These are phyloP conservation scores for Chenopodium quinoa DNA, from an alignment of 148 eudicot species.

Conservation along the genomic window DNA sequence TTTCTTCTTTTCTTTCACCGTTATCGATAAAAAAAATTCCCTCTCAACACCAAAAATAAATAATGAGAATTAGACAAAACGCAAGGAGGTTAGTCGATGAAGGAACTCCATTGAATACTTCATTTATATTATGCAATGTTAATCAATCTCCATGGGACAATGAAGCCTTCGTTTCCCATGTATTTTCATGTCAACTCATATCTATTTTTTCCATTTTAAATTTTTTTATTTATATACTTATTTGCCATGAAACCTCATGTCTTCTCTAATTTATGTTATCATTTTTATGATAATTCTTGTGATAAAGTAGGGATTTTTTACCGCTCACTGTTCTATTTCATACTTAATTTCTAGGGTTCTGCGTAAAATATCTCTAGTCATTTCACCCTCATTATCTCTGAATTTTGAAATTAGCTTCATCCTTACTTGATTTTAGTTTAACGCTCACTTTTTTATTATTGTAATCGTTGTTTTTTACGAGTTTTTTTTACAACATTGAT, in stretches of 20 bases:
- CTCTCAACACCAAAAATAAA: background rate
- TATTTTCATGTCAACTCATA: background rate
- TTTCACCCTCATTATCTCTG: background rate
- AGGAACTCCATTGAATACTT: background rate
- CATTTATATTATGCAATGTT: background rate
- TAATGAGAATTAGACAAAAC: constrained; percentile 12
- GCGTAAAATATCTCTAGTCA: background rate
- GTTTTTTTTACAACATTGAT: background rate
- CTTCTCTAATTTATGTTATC: too few relatives aligned
- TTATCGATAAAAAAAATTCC: background rate
- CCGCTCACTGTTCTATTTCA: too few relatives aligned
- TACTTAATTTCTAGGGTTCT: background rate
- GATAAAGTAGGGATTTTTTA: background rate
- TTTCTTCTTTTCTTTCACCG: background rate
- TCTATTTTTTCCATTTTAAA: background rate
- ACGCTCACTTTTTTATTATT: background rate
- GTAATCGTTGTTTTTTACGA: background rate
- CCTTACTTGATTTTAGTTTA: background rate
- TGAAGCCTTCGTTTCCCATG: background rate
- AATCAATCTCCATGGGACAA: background rate
- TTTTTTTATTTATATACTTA: background rate
- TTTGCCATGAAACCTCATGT: background rate
- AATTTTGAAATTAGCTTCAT: background rate
- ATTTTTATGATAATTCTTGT: background rate
- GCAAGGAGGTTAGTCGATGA: background rate